A percentile compares a stretch with the other conserved stretches of the same genome.
Evolutionary conservation across 2,329 filamentous ascomycete genomes (phyloP).

Genomic region (Cytospora paraplurivora): DNA sequence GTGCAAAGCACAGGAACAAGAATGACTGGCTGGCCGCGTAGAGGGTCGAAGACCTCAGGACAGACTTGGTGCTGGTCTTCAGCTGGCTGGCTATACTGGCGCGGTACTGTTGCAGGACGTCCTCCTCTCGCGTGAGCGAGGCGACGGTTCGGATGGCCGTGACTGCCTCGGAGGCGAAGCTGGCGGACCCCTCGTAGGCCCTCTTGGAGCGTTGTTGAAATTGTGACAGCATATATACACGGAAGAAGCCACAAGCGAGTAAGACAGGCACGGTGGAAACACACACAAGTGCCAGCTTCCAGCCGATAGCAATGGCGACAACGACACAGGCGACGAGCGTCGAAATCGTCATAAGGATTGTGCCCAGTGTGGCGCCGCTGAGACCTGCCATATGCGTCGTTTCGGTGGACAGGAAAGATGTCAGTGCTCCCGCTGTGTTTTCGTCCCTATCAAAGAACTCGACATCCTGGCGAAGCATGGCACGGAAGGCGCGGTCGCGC

Average conservation of each 20-base stretch:
- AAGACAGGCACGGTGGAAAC: conserved; percentile 44
- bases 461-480: conserved; percentile 91
- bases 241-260: conserved; percentile 44
- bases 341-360: conserved; percentile 76
- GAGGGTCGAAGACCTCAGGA: conserved; percentile 74
- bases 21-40: conserved; percentile 86
- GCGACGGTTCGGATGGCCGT: conserved; percentile 93
- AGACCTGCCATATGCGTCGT: conserved; percentile 87
- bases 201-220: conserved; percentile 79
- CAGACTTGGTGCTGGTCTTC: conserved; percentile 67
- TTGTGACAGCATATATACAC: conserved; percentile 68
- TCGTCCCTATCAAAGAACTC: conserved; percentile 87
- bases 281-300: conserved; percentile 49
- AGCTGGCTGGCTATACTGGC: conserved; percentile 67
- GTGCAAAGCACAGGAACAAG: conserved; percentile 79
- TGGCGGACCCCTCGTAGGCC: conserved; percentile 78
- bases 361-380: conserved; percentile 84
- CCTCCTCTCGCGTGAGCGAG: conserved; percentile 81
- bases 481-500: conserved; percentile 78
- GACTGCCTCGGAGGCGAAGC: conserved; percentile 90
- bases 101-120: conserved; percentile 75
- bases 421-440: conserved; percentile 86
- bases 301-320: conserved; percentile 44
- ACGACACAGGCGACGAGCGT: conserved; percentile 76
- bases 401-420: conserved; percentile 85